Evolutionary conservation across 805 yeast species (phyloP), one percentile per base, ranked within the genome.

Genomic region (Schwanniomyces pseudopolymorphus): DNA sequence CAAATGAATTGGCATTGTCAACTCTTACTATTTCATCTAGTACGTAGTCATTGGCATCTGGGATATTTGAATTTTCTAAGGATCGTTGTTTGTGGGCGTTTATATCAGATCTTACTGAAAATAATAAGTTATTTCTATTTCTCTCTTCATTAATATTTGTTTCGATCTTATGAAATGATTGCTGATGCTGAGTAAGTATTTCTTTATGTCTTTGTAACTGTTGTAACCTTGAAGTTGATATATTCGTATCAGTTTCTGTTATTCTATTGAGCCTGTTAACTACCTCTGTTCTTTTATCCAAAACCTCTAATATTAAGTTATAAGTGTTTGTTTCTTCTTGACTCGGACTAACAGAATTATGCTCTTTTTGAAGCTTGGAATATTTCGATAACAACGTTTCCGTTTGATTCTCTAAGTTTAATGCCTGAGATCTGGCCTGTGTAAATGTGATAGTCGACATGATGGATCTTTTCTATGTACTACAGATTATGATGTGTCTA

Each of bases 151-250:
- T 70, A 36, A 87, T 80, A 5, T 81, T 70, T 3, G 72, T 62
- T 51, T 78, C 69, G 40, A 92, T 78, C 52, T 87, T 78, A 36
- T 69, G 66, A 57, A 80, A 86, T 50, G 83, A 86, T 44, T 72
- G 64, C 65, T 79, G 74, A 66, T 88, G 91, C 46, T 89, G 95
- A 47, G 72, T 78, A 24, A 89, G 70, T 11, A 80, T 77, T 63
- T 89, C 96, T 55, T 79, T 81, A 63, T 89, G 96, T 50, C 97
- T 81, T 48, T 85, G 81, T 40, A 90, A 67, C 62, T 91, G 98
- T 57, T 87, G 92, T 37, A 83, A 64, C 62, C 87, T 87, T 0
- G 94, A 80, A 0, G 94, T 79, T 4, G 91, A 77, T 6, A 86
- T 76, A 13, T 74, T 66, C 24, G 79, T 71, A 46, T 77, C 83